Base-by-base conservation (phyloP, 1,139 yeast genomes). In the Lodderomyces jiufengensis region DNA sequence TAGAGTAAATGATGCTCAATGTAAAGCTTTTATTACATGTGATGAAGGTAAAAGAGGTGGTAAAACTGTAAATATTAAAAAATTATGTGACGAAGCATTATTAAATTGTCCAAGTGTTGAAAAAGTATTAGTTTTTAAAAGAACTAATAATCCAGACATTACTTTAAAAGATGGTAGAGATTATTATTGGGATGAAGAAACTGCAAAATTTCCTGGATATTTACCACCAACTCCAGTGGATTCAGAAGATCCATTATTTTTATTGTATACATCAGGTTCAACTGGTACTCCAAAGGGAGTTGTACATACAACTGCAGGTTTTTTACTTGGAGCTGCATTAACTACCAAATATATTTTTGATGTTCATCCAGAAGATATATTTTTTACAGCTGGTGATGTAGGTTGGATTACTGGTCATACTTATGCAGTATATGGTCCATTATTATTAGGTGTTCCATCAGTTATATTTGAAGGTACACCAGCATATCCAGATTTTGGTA, bases 331-430 rank as follows among this genome's bases (percentile, higher is more conserved):
- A 47, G 97, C 97, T 32, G 95, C 95, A 37, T 68, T 90, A 66
- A 87, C 97, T 40, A 86, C 97, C 41, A 85, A 83, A 63, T 92
- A 90, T 63, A 85, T 90, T 40, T 92, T 92, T 59, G 98, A 94
- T 62, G 75, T 92, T 40, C 95, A 87, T 59, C 78, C 81, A 37
- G 84, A 84, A 52, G 98, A 92, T 62, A 76, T 84, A 37, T 71
- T 92, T 44, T 92, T 92, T 73, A 90, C 97, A 36, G 97, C 97
- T 37, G 97, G 97, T 61, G 98, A 92, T 63, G 95, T 92, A 37
- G 98, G 98, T 61, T 92, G 98, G 98, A 92, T 92, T 59, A 92
- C 98, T 28, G 98, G 98, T 52, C 98, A 92, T 66, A 84, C 97
- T 26, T 92, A 92, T 57, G 96, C 95, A 25, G 71, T 90, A 44